Conservation (phyloP, 768 basidiomycete species). For the Vararia minispora region DNA sequence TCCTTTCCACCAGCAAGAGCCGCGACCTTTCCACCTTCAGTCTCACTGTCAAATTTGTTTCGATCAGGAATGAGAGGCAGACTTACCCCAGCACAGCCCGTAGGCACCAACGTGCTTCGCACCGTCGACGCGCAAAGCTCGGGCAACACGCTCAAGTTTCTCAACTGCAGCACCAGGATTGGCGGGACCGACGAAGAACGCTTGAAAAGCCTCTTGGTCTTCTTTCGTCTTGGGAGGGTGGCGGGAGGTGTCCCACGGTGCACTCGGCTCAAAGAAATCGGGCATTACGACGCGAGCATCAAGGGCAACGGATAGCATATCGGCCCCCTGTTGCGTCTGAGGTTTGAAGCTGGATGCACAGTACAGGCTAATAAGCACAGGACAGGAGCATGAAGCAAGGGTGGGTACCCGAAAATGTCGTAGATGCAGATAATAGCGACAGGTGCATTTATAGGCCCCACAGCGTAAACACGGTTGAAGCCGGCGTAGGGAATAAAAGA, state of each 20-base stretch:
- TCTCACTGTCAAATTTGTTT: constrained; percentile 2
- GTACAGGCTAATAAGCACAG: constrained; percentile 9
- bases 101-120: constrained; percentile 36
- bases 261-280: constrained; percentile 48
- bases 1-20: constrained; percentile 27
- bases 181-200: constrained; percentile 48
- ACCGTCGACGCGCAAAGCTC: constrained; percentile 30
- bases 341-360: constrained; percentile 33
- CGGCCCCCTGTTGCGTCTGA: constrained; percentile 55
- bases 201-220: constrained; percentile 39
- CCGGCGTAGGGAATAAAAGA: constrained; percentile 33
- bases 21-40: constrained; percentile 39
- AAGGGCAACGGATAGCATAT: constrained; percentile 43
- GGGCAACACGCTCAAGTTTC: constrained; percentile 32
- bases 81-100: constrained; percentile 47
- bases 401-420: constrained; percentile 48
- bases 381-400: neutral
- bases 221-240: constrained; percentile 45
- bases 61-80: neutral
- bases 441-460: constrained; percentile 18
- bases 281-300: constrained; percentile 53
- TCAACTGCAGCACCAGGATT: constrained; percentile 27
- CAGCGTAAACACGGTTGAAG: constrained; percentile 27
- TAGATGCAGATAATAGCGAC: constrained; percentile 46
- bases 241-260: constrained; percentile 34